Evolutionary conservation across 305 asterid species (phyloP).

Genomic region (Ilex paraguariensis): DNA sequence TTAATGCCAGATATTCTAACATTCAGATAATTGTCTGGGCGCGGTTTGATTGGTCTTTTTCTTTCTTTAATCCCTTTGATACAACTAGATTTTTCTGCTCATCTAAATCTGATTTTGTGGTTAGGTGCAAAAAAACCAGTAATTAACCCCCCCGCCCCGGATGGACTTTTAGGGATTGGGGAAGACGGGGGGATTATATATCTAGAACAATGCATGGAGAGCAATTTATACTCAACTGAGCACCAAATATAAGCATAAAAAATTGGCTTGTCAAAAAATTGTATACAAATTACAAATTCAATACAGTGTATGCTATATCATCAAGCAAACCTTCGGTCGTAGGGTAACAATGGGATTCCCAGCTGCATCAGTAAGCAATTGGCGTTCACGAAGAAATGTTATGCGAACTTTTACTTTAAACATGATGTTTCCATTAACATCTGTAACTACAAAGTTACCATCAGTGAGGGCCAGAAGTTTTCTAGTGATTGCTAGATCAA

Average conservation of each 20-base stretch:
- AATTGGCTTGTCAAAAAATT: neutral
- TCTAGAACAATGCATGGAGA: neutral
- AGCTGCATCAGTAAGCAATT: conserved; percentile 52
- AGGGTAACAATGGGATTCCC: conserved; percentile 52
- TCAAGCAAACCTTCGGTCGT: conserved; percentile 52
- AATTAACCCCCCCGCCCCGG: no score
- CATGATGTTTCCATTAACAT: conserved; percentile 47
- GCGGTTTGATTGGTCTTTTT: no score
- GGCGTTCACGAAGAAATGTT: conserved; percentile 55
- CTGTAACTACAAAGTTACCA: conserved; percentile 54
- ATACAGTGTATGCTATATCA: neutral
- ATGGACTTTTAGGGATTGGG: no score
- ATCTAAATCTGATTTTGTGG: neutral
- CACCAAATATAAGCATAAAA: neutral
- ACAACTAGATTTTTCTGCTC: no score
- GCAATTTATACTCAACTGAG: neutral
- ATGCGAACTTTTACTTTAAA: conserved; percentile 47
- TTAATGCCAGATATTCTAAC: no score
- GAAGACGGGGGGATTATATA: no score
- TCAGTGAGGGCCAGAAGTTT: conserved; percentile 47
- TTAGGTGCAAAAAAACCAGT: no score
- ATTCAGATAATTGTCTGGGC: no score
- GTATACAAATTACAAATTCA: neutral
- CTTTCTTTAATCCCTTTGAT: no score
- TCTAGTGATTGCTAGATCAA: conserved; percentile 48